Percentiles rank a stretch among this genome's conserved stretches.
Conservation (phyloP, 1,139 yeast species). For the Sugiyamaella castrensis region DNA sequence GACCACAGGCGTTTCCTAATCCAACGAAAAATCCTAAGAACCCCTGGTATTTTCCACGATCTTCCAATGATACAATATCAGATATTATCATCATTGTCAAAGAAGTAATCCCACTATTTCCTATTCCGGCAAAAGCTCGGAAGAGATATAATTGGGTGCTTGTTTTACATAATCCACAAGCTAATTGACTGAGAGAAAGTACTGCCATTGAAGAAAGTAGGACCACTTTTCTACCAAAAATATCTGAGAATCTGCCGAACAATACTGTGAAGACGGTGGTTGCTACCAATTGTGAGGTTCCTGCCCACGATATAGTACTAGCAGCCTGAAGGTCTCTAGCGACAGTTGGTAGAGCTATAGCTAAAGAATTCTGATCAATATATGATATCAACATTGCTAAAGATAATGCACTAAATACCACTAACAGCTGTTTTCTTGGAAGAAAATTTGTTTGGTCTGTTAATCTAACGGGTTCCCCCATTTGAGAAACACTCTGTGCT, state of each 20-base stretch:
- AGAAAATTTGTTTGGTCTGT: no score
- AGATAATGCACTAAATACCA: no score
- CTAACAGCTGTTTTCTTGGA: no score
- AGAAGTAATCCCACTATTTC: slow-evolving; percentile 51
- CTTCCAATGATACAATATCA: slow-evolving; percentile 48
- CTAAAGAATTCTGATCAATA: slow-evolving; percentile 47
- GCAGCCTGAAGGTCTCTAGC: slow-evolving; percentile 42
- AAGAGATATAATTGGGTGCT: slow-evolving; percentile 45
- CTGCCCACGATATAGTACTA: slow-evolving; percentile 50
- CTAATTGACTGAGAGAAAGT: slow-evolving; percentile 46
- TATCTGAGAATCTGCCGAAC: slow-evolving; percentile 44
- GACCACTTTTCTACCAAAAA: slow-evolving; percentile 39
- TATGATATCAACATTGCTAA: slow-evolving; percentile 19
- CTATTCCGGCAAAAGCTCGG: slow-evolving; percentile 52
- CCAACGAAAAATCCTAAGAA: slow-evolving; percentile 50
- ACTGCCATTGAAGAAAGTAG: slow-evolving; percentile 29
- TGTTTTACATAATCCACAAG: slow-evolving; percentile 48
- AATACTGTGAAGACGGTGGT: slow-evolving; percentile 47
- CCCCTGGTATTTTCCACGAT: slow-evolving; percentile 51
- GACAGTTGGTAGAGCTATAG: slow-evolving; percentile 42
- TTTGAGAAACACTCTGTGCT: no score
- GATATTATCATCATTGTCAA: slow-evolving; percentile 48
- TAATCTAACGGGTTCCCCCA: no score
- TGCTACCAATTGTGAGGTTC: slow-evolving; percentile 48
- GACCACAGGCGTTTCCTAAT: slow-evolving; percentile 54